Base-by-base conservation (phyloP, 2,329 filamentous ascomycete genomes). In the Harringtonia lauricola region DNA sequence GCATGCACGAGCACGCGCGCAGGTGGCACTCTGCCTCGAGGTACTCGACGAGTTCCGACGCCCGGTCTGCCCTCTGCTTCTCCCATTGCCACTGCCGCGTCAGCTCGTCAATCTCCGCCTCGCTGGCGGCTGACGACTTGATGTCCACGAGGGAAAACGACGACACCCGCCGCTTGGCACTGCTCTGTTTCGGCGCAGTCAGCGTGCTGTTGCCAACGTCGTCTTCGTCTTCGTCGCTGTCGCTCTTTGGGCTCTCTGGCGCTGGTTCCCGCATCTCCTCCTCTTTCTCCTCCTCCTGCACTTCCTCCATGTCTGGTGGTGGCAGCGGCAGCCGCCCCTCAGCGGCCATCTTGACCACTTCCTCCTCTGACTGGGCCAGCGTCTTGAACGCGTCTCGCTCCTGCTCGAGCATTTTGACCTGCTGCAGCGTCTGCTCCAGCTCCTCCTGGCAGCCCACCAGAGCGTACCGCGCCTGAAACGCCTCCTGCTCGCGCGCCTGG, bases 341-440 rank as follows among this genome's bases (percentile, higher is more conserved):
- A 19, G 81, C 79, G 3, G 83, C 82, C 42, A 87, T 81, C 40
- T 79, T 74, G 18, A 80, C 74, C 21, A 86, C 73, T 18, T 61
- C 58, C 57, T 86, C 82, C 54, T 87, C 82, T 53, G 83, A 83
- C 62, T 83, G 73, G 28, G 83, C 74, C 41, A 79, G 78, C 3
- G 75, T 79, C 63, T 83, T 85, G 55, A 85, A 74, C 3, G 81
- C 77, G 57, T 87, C 83, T 8, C 82, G 79, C 60, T 89, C 84
- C 55, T 83, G 76, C 56, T 87, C 82, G 15, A 83, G 68, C 28
- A 81, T 63, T 57, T 73, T 77, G 52, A 84, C 67, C 38, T 70
- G 72, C 50, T 82, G 78, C 39, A 74, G 67, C 17, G 81, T 68
- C 48, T 79, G 72, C 21, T 79, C 68, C 2, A 88, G 66, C 57